phyloP scores from a whole-genome alignment of 1,284 basidiomycete species.

The Meira nashicola region DNA sequence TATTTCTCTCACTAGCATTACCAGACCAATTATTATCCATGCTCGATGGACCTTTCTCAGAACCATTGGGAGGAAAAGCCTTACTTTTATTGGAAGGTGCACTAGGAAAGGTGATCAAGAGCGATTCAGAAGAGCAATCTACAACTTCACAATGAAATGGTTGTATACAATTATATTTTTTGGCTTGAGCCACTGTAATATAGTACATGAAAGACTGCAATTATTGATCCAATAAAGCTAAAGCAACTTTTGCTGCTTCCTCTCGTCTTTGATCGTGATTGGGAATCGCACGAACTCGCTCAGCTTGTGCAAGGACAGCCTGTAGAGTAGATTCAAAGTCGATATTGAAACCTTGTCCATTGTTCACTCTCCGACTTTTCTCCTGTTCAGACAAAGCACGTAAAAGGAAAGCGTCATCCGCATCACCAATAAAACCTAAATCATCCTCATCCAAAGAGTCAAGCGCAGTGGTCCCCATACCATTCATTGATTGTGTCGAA shows the following conservation, averaged over 20 bases:
- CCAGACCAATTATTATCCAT: not conserved
- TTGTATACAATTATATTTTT: no score
- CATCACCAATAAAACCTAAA: not conserved
- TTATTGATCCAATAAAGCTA: not conserved
- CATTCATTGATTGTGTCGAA: not conserved
- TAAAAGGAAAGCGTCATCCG: not conserved
- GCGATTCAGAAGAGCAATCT: no score
- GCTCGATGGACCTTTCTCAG: not conserved
- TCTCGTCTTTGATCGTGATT: constrained; percentile 4
- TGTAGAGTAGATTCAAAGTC: constrained; percentile 8
- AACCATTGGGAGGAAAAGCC: not conserved
- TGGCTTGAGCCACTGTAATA: no score
- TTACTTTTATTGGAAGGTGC: constrained; percentile 1
- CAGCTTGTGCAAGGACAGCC: constrained; percentile 1
- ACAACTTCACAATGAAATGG: no score
- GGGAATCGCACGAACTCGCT: constrained; percentile 2
- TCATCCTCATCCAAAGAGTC: not conserved
- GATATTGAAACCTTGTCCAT: not conserved
- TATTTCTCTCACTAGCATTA: constrained; percentile 4
- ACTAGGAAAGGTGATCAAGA: not conserved
- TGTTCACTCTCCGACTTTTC: not conserved
- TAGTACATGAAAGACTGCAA: no score
- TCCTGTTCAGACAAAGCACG: not conserved
- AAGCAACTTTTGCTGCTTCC: constrained; percentile 1
- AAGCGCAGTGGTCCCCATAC: not conserved